Evolutionary conservation across 23 red algal species (phyloP).

Genomic region (Porphyridium purpureum): DNA sequence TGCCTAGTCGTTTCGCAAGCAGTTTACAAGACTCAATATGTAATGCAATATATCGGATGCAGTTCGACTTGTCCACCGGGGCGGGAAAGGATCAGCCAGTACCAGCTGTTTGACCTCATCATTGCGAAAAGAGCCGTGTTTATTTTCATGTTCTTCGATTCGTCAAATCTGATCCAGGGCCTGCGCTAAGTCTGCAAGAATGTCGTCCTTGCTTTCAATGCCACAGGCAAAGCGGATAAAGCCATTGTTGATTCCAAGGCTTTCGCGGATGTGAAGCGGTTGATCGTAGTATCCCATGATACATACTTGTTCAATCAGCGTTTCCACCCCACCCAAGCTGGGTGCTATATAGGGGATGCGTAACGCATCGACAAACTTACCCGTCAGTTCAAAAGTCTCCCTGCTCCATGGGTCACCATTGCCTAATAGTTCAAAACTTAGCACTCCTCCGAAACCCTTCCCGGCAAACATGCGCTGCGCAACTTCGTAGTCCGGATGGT

Average conservation of each 20-base stretch:
- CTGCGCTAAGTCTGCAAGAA: constrained; percentile 54
- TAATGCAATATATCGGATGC: too few species aligned
- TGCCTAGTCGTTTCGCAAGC: not conserved
- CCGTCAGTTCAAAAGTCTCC: constrained; percentile 54
- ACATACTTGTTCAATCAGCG: constrained; percentile 94
- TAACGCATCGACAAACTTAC: constrained; percentile 81
- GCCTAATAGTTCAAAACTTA: constrained; percentile 79
- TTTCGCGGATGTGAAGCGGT: constrained; percentile 46
- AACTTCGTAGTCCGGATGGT: constrained; percentile 52
- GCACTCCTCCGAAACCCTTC: constrained; percentile 83
- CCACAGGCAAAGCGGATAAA: constrained; percentile 82
- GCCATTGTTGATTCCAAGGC: constrained; percentile 85
- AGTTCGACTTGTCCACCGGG: too few species aligned
- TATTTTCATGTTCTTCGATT: not conserved
- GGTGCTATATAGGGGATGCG: constrained; percentile 88
- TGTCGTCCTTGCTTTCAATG: constrained; percentile 73
- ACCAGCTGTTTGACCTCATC: not conserved
- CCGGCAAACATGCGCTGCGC: constrained; percentile 16
- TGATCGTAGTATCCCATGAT: constrained; percentile 99
- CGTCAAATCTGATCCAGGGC: constrained; percentile 39
- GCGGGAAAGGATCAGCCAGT: too few species aligned
- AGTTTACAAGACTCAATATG: not conserved
- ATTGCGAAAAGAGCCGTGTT: not conserved
- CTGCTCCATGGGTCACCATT: constrained; percentile 33
- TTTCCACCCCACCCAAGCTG: constrained; percentile 75